Evolutionary conservation across 805 yeast genomes (phyloP), one percentile per base, ranked within the genome.

Genomic region (Candida krabiensis): DNA sequence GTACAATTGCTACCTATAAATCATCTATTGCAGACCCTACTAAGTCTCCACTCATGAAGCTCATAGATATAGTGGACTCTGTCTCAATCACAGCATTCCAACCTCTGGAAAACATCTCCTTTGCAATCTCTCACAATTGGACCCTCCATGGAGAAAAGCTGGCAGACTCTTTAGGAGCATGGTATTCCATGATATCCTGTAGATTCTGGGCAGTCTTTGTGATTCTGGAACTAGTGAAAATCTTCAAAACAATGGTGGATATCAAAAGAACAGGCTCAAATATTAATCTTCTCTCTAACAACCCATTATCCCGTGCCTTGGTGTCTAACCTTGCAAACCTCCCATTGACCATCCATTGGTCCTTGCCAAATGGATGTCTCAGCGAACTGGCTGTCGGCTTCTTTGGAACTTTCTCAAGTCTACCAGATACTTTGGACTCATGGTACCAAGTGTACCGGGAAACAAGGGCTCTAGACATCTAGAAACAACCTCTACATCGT

Each of bases 331-430:
- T 60, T 3, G 65, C 64, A 5, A 63, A 63, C 23, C 44, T 64
- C 25, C 69, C 69, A 9, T 50, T 64, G 29, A 62, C 67, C 30
- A 56, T 58, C 5, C 69, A 64, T 45, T 64, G 69, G 69, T 61
- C 68, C 25, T 37, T 56, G 25, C 46, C 41, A 9, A 60, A 57
- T 19, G 69, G 69, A 2, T 61, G 66, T 28, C 41, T 64, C 19
- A 41, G 51, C 31, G 57, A 55, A 18, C 37, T 62, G 14, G 33
- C 43, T 12, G 69, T 64, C 28, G 69, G 68, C 1, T 48, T 64
- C 14, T 53, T 60, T 38, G 69, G 67, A n/a, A 55, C 64, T 17
- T 44, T 55, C 28, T 46, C 58, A 5, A 44, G 53, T 8, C 29
- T 53, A 40, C 40, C 44, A 33, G 57, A 37, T 34, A 55, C 66